Evolutionary conservation across 164 flowering plant genomes (phyloP).

Genomic region (Piper betle): DNA sequence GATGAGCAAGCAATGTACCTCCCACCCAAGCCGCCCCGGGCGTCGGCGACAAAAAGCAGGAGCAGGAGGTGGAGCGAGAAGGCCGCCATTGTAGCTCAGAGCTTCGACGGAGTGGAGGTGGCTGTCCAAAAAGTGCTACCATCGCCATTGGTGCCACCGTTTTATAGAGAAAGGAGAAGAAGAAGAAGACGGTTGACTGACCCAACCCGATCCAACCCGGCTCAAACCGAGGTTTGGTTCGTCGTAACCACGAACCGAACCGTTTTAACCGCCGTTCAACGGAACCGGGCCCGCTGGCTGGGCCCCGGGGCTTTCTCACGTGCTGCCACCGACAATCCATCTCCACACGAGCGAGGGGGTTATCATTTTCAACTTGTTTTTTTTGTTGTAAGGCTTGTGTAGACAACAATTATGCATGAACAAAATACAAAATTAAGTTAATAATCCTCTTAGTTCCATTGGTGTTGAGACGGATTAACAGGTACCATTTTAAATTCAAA

Average conservation of each 20-base stretch:
- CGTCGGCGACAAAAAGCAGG: slow-evolving; percentile 18
- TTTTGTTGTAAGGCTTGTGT: too few species aligned
- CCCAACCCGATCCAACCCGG: background rate
- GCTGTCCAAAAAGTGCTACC: background rate
- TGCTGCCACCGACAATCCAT: too few species aligned
- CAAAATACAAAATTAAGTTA: too few species aligned
- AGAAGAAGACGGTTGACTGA: background rate
- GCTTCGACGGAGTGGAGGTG: too few species aligned
- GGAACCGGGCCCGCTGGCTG: background rate
- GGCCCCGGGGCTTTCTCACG: too few species aligned
- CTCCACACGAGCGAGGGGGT: too few species aligned
- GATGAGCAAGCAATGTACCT: slow-evolving; percentile 17
- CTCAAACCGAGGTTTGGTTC: background rate
- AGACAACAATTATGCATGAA: too few species aligned
- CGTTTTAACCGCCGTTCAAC: slow-evolving; percentile 6
- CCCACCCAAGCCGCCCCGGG: slow-evolving; percentile 11
- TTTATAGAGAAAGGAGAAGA: slow-evolving; percentile 1
- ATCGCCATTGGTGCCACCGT: slow-evolving; percentile 1
- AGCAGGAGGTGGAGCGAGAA: slow-evolving; percentile 13
- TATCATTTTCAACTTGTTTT: too few species aligned
- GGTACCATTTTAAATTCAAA: too few species aligned
- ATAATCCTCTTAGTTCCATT: too few species aligned
- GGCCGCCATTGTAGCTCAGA: slow-evolving; percentile 18
- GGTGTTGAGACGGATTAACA: too few species aligned
- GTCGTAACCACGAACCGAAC: background rate